Percentiles rank a stretch among this genome's conserved stretches.
phyloP scores from a whole-genome alignment of 768 basidiomycete genomes.

The Tremella mesenterica region DNA sequence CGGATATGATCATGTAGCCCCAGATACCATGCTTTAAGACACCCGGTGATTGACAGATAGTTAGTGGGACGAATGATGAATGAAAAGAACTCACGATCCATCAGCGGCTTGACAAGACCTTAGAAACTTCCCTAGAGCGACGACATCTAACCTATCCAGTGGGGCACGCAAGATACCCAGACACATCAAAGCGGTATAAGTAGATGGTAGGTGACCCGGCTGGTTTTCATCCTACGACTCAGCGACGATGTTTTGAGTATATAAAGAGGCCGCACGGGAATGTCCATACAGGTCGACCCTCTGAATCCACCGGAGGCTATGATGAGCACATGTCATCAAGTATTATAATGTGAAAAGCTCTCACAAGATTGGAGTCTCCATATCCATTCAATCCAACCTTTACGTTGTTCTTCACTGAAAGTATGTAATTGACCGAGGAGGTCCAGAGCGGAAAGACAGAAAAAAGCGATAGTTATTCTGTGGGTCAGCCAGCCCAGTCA shows the following conservation, averaged over 20 bases:
- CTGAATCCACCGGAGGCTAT: constrained; percentile 49
- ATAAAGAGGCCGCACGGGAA: constrained; percentile 8
- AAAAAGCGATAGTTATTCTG: constrained; percentile 79
- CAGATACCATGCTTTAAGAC: no score
- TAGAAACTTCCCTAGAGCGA: constrained; percentile 61
- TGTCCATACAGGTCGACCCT: constrained; percentile 65
- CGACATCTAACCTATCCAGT: constrained; percentile 60
- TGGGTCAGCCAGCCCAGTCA: constrained; percentile 8
- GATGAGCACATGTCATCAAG: not conserved
- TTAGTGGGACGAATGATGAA: not conserved
- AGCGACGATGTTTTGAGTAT: not conserved
- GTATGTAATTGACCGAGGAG: constrained; percentile 54
- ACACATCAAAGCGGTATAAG: constrained; percentile 77
- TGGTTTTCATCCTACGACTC: constrained; percentile 18
- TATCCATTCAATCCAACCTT: constrained; percentile 70
- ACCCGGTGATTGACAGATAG: no score
- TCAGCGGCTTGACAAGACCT: constrained; percentile 64
- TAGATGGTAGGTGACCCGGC: constrained; percentile 79
- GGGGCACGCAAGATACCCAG: constrained; percentile 83
- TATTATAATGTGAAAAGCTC: no score
- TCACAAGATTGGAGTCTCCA: constrained; percentile 74
- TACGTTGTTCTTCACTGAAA: constrained; percentile 52
- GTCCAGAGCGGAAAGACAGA: constrained; percentile 77
- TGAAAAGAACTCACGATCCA: constrained; percentile 60
- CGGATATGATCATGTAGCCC: no score